phyloP scores from a whole-genome alignment of 1,139 yeast species.

The Taphrina sp. region DNA sequence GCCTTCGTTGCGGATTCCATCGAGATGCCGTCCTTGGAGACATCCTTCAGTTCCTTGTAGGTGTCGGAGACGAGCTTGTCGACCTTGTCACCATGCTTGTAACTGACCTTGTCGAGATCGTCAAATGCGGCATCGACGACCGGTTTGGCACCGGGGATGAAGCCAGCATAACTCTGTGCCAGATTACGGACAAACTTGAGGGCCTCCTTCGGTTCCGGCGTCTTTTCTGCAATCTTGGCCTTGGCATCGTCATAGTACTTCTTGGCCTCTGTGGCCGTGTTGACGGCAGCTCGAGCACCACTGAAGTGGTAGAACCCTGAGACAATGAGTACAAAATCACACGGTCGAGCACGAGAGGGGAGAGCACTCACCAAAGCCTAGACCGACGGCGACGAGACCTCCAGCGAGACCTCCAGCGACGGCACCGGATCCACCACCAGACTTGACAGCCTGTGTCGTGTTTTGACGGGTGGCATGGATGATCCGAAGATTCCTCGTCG shows the following conservation, averaged over 20 bases:
- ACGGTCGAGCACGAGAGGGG: neutral
- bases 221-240: conserved; percentile 22
- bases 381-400: conserved; percentile 24
- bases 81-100: conserved; percentile 33
- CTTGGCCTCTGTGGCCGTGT: conserved; percentile 30
- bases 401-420: conserved; percentile 33
- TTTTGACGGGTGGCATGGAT: conserved; percentile 24
- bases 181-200: conserved; percentile 14
- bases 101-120: conserved; percentile 27
- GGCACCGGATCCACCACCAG: conserved; percentile 26
- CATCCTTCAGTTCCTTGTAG: conserved; percentile 23
- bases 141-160: conserved; percentile 33
- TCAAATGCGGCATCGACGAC: conserved; percentile 29
- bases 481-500: conserved; percentile 26
- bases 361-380: conserved; percentile 16
- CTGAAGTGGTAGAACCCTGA: conserved; percentile 31
- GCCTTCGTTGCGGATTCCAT: conserved; percentile 30
- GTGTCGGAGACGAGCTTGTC: conserved; percentile 32
- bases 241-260: conserved; percentile 33
- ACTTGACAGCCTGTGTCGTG: conserved; percentile 21
- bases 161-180: conserved; percentile 28
- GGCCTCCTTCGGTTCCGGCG: conserved; percentile 29
- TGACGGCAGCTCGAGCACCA: conserved; percentile 32
- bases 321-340: neutral
- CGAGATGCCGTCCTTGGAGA: conserved; percentile 20